Percentiles rank a stretch among this genome's conserved stretches.
phyloP scores from a whole-genome alignment of 2,329 filamentous ascomycete species.

The Sclerotinia subarctica region DNA sequence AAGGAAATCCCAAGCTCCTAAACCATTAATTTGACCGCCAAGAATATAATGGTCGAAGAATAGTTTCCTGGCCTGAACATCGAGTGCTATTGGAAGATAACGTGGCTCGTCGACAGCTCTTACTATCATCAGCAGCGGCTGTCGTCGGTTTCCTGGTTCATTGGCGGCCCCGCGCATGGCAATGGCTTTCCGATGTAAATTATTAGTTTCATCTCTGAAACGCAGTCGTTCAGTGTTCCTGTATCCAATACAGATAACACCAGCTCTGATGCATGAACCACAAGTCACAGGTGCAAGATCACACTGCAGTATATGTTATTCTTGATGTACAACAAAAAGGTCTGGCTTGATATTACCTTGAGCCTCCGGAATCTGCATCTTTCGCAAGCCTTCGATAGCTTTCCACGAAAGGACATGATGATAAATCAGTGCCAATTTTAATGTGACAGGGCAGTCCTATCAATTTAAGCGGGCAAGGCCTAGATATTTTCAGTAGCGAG shows the following conservation, averaged over 20 bases:
- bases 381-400: constrained; percentile 26
- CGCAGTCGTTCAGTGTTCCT: constrained; percentile 20
- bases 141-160: neutral
- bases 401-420: constrained; percentile 20
- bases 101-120: neutral
- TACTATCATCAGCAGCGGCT: neutral
- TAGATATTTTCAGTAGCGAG: neutral
- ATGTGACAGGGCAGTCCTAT: neutral
- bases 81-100: constrained; percentile 18
- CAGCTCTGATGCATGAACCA: constrained; percentile 21
- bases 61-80: constrained; percentile 20
- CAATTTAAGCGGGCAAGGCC: neutral
- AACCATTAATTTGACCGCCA: neutral
- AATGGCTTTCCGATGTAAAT: constrained; percentile 7
- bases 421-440: neutral
- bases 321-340: neutral
- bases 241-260: constrained; percentile 21
- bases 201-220: constrained; percentile 21
- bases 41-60: constrained; percentile 22
- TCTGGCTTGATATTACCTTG: constrained; percentile 11
- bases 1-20: constrained; percentile 18
- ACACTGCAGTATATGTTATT: constrained; percentile 22
- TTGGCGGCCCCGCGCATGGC: neutral
- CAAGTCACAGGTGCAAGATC: constrained; percentile 23
- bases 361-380: constrained; percentile 28